Percentiles rank a stretch among this genome's conserved stretches.
phyloP scores from a whole-genome alignment of 768 basidiomycete species.

The Auricularia sp. region DNA sequence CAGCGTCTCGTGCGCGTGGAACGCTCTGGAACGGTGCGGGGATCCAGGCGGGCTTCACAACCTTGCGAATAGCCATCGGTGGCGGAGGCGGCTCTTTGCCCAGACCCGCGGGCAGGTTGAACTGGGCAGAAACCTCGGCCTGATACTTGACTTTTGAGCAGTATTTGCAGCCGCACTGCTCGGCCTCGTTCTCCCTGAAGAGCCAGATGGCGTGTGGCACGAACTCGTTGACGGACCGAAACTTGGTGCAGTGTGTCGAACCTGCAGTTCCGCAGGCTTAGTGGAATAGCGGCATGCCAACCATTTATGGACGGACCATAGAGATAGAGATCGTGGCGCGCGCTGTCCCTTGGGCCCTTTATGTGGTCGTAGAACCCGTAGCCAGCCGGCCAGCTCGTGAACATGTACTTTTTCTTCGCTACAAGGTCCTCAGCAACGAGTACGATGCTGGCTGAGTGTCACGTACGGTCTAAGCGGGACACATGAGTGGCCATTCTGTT shows the following conservation, averaged over 20 bases:
- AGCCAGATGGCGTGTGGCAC: conserved; percentile 80
- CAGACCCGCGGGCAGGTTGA: conserved; percentile 31
- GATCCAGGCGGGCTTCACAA: conserved; percentile 12
- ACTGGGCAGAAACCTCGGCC: conserved; percentile 53
- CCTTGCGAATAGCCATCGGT: conserved; percentile 9
- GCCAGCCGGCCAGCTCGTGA: conserved; percentile 53
- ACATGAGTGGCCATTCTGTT: conserved; percentile 39
- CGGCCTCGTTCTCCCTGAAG: conserved; percentile 35
- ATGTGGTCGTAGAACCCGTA: conserved; percentile 71
- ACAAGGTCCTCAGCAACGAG: background rate
- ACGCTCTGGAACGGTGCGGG: conserved; percentile 36
- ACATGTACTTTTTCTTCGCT: conserved; percentile 34
- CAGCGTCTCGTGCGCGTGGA: conserved; percentile 51
- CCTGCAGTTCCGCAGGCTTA: conserved; percentile 13
- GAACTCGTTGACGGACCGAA: conserved; percentile 80
- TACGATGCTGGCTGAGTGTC: no score
- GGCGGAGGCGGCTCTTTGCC: conserved; percentile 6
- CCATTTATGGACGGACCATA: conserved; percentile 39
- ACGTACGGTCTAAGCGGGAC: conserved; percentile 20
- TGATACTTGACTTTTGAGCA: conserved; percentile 52
- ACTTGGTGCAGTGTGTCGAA: conserved; percentile 39
- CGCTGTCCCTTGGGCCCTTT: conserved; percentile 44
- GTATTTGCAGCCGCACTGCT: conserved; percentile 61
- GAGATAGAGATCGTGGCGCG: conserved; percentile 72
- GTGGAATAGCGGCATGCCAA: background rate